Base-by-base conservation (phyloP, 163 green algal genomes). In the Chloromonas sp. region DNA sequence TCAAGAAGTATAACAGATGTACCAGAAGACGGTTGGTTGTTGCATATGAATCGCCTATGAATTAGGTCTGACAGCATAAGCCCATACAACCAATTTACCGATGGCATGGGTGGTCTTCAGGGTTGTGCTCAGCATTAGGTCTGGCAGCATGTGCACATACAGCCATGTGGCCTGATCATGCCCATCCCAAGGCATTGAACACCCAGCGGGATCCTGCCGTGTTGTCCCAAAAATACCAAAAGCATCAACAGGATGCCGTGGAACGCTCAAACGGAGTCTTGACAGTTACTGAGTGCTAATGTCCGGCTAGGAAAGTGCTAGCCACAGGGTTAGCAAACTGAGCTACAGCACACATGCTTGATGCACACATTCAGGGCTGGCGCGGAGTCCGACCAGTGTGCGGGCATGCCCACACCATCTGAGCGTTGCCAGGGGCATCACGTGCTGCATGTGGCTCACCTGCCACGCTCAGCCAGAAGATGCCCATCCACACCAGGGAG, bases 401-500 rank as follows among this genome's bases (percentile, higher is more conserved):
- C 36, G 36, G 36, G 36, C 36, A 36, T 36, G 36, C 36, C 36
- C 36, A 36, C 36, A 36, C 36, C 36, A 36, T 36, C 36, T 36
- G 36, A 36, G 36, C 36, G 36, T 36, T 36, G 36, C 36, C 36
- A 36, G 36, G 36, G 36, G 36, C 36, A 36, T 36, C 36, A 36
- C 36, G 36, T 36, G 36, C 36, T 36, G 36, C 36, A 36, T 36
- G 36, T 36, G 36, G 36, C 36, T 36, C 36, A 85, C 83, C 84
- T 85, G 83, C 83, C 13, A 93, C 88, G 60, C 79, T 89, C 0
- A 76, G n/a, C 90, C 90, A 94, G 89, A 94, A 94, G 2, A 89
- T 88, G 14, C 81, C 90, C 91, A 94, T 94, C 88, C 87, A 91
- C 1, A 85, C 86, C 8, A 91, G 70, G 79, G 86, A 91, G 36